Conservation (phyloP, 768 basidiomycete genomes). For the Dictyophora rubrovolvata region DNA sequence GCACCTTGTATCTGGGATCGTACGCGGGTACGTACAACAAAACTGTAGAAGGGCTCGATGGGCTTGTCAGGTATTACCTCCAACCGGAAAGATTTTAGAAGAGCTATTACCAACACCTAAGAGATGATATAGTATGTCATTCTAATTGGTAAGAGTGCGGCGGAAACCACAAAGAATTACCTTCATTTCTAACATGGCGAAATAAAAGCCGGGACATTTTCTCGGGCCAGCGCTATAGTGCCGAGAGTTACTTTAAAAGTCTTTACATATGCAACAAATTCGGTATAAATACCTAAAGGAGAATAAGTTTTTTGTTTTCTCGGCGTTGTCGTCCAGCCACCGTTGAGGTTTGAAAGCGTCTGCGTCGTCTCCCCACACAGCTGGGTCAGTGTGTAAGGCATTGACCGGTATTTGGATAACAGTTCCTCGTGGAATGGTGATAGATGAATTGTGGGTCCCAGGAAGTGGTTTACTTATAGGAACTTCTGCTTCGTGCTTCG, state of each 20-base stretch:
- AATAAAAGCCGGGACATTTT: slow-evolving; percentile 49
- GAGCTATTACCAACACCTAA: slow-evolving; percentile 34
- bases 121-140: not conserved
- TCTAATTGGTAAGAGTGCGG: slow-evolving; percentile 16
- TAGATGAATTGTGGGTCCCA: slow-evolving; percentile 30
- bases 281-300: slow-evolving; percentile 39
- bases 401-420: slow-evolving; percentile 45
- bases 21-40: slow-evolving; percentile 52
- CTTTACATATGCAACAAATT: not conserved
- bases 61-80: slow-evolving; percentile 29
- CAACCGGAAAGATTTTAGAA: slow-evolving; percentile 47
- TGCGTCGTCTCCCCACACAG: slow-evolving; percentile 53
- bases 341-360: slow-evolving; percentile 48
- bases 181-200: slow-evolving; percentile 53
- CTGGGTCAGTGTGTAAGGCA: slow-evolving; percentile 43
- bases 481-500: slow-evolving; percentile 39
- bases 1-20: slow-evolving; percentile 43
- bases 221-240: slow-evolving; percentile 34
- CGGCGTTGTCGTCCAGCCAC: slow-evolving; percentile 42
- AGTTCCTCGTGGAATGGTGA: slow-evolving; percentile 49
- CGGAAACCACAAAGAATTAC: slow-evolving; percentile 20
- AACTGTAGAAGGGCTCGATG: slow-evolving; percentile 56
- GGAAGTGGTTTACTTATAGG: slow-evolving; percentile 45
- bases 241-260: slow-evolving; percentile 11
- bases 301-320: slow-evolving; percentile 33